Conservation (phyloP, 2,329 filamentous ascomycete species). For the Aspergillus pseudoglaucus region DNA sequence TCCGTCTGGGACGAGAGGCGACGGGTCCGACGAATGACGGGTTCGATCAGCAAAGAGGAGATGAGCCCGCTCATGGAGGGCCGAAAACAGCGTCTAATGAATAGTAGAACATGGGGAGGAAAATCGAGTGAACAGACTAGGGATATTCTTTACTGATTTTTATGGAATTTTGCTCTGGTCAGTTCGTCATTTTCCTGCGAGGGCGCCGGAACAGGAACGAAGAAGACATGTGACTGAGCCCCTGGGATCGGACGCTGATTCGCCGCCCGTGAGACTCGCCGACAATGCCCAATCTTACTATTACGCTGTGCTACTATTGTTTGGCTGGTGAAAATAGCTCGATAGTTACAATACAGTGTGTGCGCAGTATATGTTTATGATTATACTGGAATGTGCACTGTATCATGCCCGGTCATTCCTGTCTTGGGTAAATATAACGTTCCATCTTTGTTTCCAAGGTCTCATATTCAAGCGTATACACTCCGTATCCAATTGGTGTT, state of each 20-base stretch:
- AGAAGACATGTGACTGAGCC: slow-evolving; percentile 10
- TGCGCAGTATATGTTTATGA: no score
- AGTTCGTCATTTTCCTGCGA: not conserved
- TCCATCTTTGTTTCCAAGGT: no score
- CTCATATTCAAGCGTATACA: no score
- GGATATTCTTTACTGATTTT: not conserved
- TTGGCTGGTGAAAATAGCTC: no score
- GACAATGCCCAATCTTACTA: not conserved
- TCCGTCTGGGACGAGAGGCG: slow-evolving; percentile 27
- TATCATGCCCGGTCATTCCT: no score
- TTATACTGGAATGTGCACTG: no score
- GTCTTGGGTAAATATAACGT: no score
- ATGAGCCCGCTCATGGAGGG: slow-evolving; percentile 41
- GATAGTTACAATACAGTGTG: no score
- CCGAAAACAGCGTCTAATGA: slow-evolving; percentile 12
- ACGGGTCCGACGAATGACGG: slow-evolving; percentile 37
- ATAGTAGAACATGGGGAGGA: not conserved
- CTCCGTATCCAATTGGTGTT: no score
- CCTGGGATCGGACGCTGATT: not conserved
- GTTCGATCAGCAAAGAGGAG: slow-evolving; percentile 38
- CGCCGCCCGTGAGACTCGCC: not conserved
- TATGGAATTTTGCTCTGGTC: not conserved
- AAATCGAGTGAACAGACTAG: not conserved
- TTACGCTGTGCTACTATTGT: not conserved
- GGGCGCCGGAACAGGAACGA: slow-evolving; percentile 8